Percentiles rank a stretch among this genome's conserved stretches.
phyloP scores from a whole-genome alignment of 768 basidiomycete genomes.

The Amyloporia xantha region DNA sequence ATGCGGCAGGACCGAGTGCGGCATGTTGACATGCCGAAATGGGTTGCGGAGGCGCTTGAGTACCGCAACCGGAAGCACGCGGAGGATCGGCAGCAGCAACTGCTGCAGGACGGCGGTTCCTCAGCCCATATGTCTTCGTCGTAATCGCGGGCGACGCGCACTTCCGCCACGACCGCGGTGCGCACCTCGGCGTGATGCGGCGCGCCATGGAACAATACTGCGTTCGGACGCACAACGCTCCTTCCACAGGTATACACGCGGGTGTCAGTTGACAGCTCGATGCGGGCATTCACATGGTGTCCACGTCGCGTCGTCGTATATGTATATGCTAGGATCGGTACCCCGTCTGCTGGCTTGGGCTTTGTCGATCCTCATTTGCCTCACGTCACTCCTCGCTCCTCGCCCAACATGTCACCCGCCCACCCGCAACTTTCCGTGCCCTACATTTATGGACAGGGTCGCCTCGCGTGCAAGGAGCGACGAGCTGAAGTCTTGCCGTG shows the following conservation, averaged over 20 bases:
- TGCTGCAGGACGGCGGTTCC: background rate
- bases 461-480: too few species aligned
- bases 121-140: background rate
- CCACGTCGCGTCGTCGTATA: background rate
- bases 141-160: background rate
- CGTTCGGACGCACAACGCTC: background rate
- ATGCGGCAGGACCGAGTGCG: conserved; percentile 50
- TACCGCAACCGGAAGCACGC: conserved; percentile 18
- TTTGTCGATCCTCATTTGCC: background rate
- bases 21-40: conserved; percentile 77
- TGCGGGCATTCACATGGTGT: background rate
- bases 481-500: too few species aligned
- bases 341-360: background rate
- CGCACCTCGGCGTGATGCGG: too few species aligned
- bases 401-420: too few species aligned
- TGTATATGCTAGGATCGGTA: background rate
- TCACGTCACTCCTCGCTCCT: background rate
- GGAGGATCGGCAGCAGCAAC: conserved; percentile 1
- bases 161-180: background rate
- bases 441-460: too few species aligned
- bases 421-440: too few species aligned
- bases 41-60: conserved; percentile 56
- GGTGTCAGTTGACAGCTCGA: background rate
- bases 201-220: background rate
- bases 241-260: background rate